Evolutionary conservation across 768 basidiomycete genomes (phyloP), one percentile per base, ranked within the genome.

Genomic region (Kwoniella newhampshirensis): DNA sequence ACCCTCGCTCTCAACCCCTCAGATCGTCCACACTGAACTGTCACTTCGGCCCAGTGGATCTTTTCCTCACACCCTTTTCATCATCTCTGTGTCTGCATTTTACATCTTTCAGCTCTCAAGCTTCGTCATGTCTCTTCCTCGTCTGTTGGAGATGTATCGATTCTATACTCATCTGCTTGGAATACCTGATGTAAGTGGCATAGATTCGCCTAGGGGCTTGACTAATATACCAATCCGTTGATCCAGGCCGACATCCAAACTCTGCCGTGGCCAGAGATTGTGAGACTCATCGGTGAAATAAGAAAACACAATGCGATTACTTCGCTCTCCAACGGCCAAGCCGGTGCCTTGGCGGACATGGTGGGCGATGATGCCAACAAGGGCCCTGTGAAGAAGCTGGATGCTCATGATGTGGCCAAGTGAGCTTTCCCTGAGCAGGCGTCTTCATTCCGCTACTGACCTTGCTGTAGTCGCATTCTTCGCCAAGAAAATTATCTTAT

Each of bases 401-500:
- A 99, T 66, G 96, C 94, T 1, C 96, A 99, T 73, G 94, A 98
- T 77, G 85, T 98, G 51, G 94, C 94, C 3, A 98, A 97, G 77
- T 77, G 41, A 66, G 77, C 44, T 48, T 15, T 25, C 4, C 44
- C 23, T 28, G 6, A n/a, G n/a, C 27, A 17, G 4, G 23, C 2
- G 42, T 18, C 12, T 18, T 30, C 18, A 17, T 28, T n/a, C 9
- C 23, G 12, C 5, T 45, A 32, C 53, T 53, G 25, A 63, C 47
- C 23, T 17, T 13, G n/a, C 28, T 13, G 23, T 47, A 77, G 75
- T 74, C 87, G 96, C 49, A 97, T 99, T 68, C 83, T 99, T 85
- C 84, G 96, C 28, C 91, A 97, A 75, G 96, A 98, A 73, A 99
- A 99, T 77, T 99, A 98, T 73, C 82, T 99, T 48, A 96, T 98